Percentiles rank a stretch among this genome's conserved stretches.
These are phyloP conservation scores for Rhododendron ovatum DNA, from an alignment of 148 eudicot genomes.

Conservation along the genomic window DNA sequence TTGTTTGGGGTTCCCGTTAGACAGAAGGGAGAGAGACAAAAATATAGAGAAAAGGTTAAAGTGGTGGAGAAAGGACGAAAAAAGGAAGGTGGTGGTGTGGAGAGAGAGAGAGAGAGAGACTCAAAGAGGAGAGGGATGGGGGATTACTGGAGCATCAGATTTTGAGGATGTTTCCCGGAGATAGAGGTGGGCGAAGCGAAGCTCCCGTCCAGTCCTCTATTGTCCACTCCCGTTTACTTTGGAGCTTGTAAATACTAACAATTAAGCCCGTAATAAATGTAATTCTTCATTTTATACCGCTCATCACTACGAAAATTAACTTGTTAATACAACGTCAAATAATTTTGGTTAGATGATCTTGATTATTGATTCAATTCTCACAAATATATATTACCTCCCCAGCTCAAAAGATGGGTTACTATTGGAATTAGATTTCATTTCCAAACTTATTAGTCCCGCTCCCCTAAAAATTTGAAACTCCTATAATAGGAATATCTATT, in stretches of 20 bases:
- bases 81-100: not conserved
- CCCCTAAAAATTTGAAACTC: too few species aligned
- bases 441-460: too few species aligned
- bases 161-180: not conserved
- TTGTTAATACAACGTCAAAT: too few species aligned
- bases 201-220: not conserved
- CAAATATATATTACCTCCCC: too few species aligned
- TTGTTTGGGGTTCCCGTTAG: not conserved
- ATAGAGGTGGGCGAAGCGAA: not conserved
- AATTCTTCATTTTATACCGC: too few species aligned
- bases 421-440: too few species aligned
- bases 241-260: not conserved
- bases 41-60: not conserved
- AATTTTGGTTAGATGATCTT: not conserved
- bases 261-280: too few species aligned
- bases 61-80: not conserved
- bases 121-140: not conserved
- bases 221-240: not conserved
- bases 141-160: not conserved
- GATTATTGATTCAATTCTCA: not conserved
- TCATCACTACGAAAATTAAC: too few species aligned
- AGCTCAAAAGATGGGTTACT: too few species aligned
- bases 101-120: not conserved
- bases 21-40: not conserved
- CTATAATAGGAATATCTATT: too few species aligned